These are phyloP conservation scores for Gymnopus androsaceus DNA, from an alignment of 1,284 basidiomycete species.

Conservation along the genomic window DNA sequence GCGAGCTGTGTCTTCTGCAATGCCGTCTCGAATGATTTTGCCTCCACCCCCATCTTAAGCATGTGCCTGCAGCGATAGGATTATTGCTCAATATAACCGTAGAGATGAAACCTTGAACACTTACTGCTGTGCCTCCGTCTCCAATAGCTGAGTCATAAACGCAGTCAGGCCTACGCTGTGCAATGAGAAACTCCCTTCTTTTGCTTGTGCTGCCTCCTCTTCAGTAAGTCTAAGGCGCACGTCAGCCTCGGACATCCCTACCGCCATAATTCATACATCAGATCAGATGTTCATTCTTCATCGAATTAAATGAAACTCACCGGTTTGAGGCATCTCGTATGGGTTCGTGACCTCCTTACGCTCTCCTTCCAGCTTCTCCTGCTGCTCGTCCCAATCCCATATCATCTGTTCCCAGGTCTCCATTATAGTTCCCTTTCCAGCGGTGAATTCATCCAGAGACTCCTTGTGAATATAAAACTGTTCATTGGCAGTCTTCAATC, in stretches of 20 bases:
- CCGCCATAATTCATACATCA: neutral
- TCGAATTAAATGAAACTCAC: neutral
- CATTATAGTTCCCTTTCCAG: conserved; percentile 1
- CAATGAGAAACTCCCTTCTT: neutral
- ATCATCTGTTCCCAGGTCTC: conserved; percentile 23
- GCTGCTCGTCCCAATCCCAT: conserved; percentile 27
- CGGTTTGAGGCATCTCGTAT: conserved; percentile 17
- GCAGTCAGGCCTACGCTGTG: conserved; percentile 14
- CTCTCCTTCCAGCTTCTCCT: neutral
- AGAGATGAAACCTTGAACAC: neutral
- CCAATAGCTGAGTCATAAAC: conserved; percentile 17
- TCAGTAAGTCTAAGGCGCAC: conserved; percentile 16
- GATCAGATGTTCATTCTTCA: neutral
- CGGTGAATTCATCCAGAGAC: neutral
- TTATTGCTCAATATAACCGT: neutral
- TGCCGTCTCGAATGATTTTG: neutral
- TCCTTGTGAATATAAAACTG: neutral
- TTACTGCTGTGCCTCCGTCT: conserved; percentile 23
- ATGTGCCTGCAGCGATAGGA: neutral
- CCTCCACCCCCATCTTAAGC: neutral
- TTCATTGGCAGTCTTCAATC: neutral
- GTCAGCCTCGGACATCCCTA: conserved; percentile 15
- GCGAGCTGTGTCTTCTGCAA: neutral
- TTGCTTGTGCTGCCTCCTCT: conserved; percentile 13
- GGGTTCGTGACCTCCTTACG: conserved; percentile 22